Evolutionary conservation across 1,139 yeast genomes (phyloP).

Genomic region (Saccharomyces hybrid): DNA sequence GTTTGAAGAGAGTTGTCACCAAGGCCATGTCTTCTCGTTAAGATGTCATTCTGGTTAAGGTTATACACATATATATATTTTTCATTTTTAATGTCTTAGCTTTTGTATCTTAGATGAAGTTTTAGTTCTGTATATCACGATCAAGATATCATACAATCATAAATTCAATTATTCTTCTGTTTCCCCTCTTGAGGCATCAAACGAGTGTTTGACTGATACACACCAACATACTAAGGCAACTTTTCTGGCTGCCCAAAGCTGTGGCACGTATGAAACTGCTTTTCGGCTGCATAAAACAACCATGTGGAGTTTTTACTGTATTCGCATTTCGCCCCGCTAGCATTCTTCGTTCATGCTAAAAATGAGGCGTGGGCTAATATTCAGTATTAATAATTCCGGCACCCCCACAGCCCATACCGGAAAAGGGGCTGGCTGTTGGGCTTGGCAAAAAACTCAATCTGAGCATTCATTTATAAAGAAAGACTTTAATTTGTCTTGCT

Average conservation of each 20-base stretch:
- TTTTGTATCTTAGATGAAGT: conserved; percentile 4
- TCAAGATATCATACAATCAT: not conserved
- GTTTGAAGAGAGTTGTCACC: conserved; percentile 98
- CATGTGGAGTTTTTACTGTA: not conserved
- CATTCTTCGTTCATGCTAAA: not conserved
- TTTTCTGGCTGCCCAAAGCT: not conserved
- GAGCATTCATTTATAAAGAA: not conserved
- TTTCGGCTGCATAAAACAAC: not conserved
- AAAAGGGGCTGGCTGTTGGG: not conserved
- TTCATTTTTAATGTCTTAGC: conserved; percentile 1
- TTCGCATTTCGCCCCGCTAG: not conserved
- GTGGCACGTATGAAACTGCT: not conserved
- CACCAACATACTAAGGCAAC: not conserved
- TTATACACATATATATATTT: conserved; percentile 3
- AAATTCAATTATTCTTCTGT: not conserved
- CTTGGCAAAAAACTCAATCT: not conserved
- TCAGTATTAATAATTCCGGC: not conserved
- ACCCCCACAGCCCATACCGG: not conserved
- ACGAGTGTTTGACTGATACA: not conserved
- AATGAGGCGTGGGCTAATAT: not conserved
- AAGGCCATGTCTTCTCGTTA: conserved; percentile 99
- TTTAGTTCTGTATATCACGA: not conserved
- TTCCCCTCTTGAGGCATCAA: not conserved
- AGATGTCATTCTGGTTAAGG: conserved; percentile 28
- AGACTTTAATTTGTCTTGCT: not conserved